phyloP scores from a whole-genome alignment of 805 yeast species.

The Tetrapisispora taiwanensis region DNA sequence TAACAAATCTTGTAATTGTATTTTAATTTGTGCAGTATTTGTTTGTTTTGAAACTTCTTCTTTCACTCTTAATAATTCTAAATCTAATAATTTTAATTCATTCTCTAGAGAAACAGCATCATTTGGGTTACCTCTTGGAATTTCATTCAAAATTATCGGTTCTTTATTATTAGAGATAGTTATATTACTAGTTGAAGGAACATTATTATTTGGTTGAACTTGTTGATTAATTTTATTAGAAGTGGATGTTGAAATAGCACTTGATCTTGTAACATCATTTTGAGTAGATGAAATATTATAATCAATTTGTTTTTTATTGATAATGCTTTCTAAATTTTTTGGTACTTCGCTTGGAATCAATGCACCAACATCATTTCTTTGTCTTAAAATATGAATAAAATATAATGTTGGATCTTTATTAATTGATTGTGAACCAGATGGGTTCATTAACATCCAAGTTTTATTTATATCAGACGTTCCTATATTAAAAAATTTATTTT shows the following conservation, averaged over 20 bases:
- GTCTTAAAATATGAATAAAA: slow-evolving; percentile 82
- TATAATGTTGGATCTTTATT: slow-evolving; percentile 90
- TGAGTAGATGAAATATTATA: slow-evolving; percentile 53
- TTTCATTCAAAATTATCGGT: slow-evolving; percentile 1
- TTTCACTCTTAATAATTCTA: slow-evolving; percentile 49
- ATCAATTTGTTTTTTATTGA: slow-evolving; percentile 73
- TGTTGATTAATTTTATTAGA: slow-evolving; percentile 23
- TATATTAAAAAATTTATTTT: slow-evolving; percentile 55
- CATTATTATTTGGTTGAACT: slow-evolving; percentile 12
- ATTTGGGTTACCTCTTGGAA: slow-evolving; percentile 4
- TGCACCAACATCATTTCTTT: slow-evolving; percentile 68
- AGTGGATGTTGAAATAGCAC: slow-evolving; percentile 7
- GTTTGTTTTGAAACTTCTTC: slow-evolving; percentile 26
- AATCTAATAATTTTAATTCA: slow-evolving; percentile 66
- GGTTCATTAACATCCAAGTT: slow-evolving; percentile 94
- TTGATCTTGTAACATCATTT: slow-evolving; percentile 31
- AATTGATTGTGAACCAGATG: slow-evolving; percentile 74
- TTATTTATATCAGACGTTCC: slow-evolving; percentile 78
- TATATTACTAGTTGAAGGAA: slow-evolving; percentile 38
- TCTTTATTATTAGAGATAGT: slow-evolving; percentile 2
- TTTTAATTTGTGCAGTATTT: slow-evolving; percentile 28
- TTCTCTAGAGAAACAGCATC: slow-evolving; percentile 77
- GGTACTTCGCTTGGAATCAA: slow-evolving; percentile 94
- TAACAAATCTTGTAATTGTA: slow-evolving; percentile 74
- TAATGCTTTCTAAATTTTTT: slow-evolving; percentile 80